Evolutionary conservation across 805 yeast species (phyloP), one percentile per base, ranked within the genome.

Genomic region (Candida yuanshanica): DNA sequence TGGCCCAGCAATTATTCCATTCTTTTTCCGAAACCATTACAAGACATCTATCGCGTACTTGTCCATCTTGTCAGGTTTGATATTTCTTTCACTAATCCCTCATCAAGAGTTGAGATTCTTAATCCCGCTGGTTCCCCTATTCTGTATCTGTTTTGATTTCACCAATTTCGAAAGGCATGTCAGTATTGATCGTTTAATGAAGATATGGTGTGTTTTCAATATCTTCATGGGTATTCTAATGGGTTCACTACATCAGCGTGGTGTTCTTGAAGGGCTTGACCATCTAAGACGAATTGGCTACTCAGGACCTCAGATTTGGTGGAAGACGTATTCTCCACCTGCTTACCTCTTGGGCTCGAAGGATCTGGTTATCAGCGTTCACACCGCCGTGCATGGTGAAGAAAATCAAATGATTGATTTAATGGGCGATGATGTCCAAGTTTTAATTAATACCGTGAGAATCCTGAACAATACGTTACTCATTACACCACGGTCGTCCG

Each of bases 271-370:
- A 0, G 82, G 84, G 0, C 64, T 85, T 29, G 66, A 65, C 18
- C 56, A 68, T 39, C 38, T 77, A 3, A 59, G 62, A 16, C 44
- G 52, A 14, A 39, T 57, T 16, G 44, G 51, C 3, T 38, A 49
- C 17, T 47, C 63, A 4, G 62, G 70, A 0, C 64, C 77, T 0
- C 72, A 77, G 26, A 55, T 91, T 5, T 91, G 95, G 88, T 91
- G 98, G 98, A 79, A 88, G 59, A 88, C 96, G 0, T 93, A 91
- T 52, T 75, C 87, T 4, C 97, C 98, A 1, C 98, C 99, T 4
- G 74, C 87, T 5, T 93, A 96, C 95, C 59, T 91, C 42, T 64
- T 83, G 36, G 57, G 59, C 20, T 55, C 56, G 34, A 5, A 42
- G 0, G 45, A 52, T 12, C 38, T 64, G 20, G 44, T 36, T 39